Conservation (phyloP, 75 land plant genomes). For the Isoetes taiwanensis region DNA sequence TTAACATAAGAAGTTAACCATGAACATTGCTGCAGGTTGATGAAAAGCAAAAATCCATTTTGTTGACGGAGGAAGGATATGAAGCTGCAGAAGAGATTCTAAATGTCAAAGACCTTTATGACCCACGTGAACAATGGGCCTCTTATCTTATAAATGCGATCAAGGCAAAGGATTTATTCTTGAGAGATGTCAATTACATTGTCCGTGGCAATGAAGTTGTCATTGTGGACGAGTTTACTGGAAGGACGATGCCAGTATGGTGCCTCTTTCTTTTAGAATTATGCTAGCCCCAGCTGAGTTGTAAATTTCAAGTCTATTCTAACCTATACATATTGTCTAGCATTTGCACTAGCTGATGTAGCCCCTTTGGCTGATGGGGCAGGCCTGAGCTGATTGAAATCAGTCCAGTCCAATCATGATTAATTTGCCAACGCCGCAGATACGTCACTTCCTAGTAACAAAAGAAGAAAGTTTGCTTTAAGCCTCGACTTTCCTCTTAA, state of each 20-base stretch:
- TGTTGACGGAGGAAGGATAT: conserved; percentile 89
- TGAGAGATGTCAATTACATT: conserved; percentile 92
- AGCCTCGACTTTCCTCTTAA: not conserved
- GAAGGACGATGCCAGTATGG: conserved; percentile 89
- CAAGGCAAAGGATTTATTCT: conserved; percentile 92
- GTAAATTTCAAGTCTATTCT: no score
- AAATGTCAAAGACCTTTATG: conserved; percentile 81
- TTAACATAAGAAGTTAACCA: not conserved
- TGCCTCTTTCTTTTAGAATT: not conserved
- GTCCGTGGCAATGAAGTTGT: conserved; percentile 89
- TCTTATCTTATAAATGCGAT: conserved; percentile 85
- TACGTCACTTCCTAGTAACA: no score
- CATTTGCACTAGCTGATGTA: no score
- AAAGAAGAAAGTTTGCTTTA: no score
- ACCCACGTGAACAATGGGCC: conserved; percentile 99
- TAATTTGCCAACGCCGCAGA: no score
- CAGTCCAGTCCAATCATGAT: no score
- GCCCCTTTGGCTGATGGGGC: no score
- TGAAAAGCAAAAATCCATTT: conserved; percentile 88
- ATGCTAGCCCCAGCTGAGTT: no score
- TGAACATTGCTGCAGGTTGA: conserved; percentile 50
- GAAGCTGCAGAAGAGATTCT: conserved; percentile 97
- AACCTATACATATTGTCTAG: no score
- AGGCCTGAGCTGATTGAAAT: no score
- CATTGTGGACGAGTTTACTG: conserved; percentile 99